phyloP scores from a whole-genome alignment of 2,329 filamentous ascomycete genomes.

The Huntiella savannae region DNA sequence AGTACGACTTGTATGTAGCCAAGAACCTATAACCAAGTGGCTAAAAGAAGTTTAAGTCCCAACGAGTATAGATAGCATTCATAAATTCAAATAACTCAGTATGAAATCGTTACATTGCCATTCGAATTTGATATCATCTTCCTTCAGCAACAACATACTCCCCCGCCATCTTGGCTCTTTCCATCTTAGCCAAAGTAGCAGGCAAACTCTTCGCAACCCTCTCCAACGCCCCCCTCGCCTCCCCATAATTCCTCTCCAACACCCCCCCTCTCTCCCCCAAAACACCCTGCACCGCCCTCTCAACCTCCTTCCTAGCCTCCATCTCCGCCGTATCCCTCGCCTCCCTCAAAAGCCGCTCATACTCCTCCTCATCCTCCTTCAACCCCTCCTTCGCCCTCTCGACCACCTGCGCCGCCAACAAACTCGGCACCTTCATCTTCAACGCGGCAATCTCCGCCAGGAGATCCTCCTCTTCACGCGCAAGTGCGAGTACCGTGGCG shows the following conservation, averaged over 20 bases:
- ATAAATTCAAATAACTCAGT: not conserved
- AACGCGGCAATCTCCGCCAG: slow-evolving; percentile 42
- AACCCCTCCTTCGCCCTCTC: slow-evolving; percentile 23
- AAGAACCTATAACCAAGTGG: not conserved
- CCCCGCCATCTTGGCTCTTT: slow-evolving; percentile 40
- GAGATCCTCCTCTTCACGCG: slow-evolving; percentile 42
- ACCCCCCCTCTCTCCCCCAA: slow-evolving; percentile 22
- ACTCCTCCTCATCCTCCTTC: slow-evolving; percentile 27
- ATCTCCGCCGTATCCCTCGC: slow-evolving; percentile 13
- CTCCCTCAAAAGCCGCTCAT: slow-evolving; percentile 26
- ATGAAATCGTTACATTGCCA: too few species aligned
- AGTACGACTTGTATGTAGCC: not conserved
- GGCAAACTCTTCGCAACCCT: slow-evolving; percentile 41
- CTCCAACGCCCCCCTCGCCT: slow-evolving; percentile 30
- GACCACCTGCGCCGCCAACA: slow-evolving; percentile 25
- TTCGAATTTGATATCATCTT: slow-evolving; percentile 5
- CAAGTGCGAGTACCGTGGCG: slow-evolving; percentile 38
- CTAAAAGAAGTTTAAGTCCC: too few species aligned
- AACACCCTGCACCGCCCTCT: slow-evolving; percentile 18
- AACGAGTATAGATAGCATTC: too few species aligned
- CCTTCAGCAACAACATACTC: slow-evolving; percentile 32
- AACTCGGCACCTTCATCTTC: slow-evolving; percentile 32
- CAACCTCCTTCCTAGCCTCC: slow-evolving; percentile 13
- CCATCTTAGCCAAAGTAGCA: slow-evolving; percentile 43
- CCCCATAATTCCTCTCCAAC: slow-evolving; percentile 28